Evolutionary conservation across 495 filamentous ascomycete genomes (phyloP).

Genomic region (Oidiodendron maius): DNA sequence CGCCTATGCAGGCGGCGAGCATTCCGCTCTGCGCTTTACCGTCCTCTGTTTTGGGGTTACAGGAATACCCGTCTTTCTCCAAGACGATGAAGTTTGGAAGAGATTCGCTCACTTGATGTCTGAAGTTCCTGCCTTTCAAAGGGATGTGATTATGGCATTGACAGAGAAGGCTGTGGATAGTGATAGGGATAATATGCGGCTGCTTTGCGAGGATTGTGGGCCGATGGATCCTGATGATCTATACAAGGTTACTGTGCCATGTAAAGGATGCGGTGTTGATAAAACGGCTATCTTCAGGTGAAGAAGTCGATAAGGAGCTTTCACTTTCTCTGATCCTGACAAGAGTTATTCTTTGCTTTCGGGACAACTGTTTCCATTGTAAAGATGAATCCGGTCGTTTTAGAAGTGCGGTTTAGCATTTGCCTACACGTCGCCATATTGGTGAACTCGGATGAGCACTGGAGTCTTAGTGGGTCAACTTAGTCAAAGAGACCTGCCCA

Average conservation of each 20-base stretch:
- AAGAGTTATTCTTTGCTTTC: no score
- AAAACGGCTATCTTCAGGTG: no score
- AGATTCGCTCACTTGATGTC: background rate
- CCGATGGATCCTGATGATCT: slow-evolving; percentile 1
- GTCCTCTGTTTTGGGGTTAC: slow-evolving; percentile 6
- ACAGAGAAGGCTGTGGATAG: background rate
- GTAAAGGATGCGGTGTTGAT: slow-evolving; percentile 11
- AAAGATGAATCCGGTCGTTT: no score
- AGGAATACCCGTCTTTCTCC: slow-evolving; percentile 2
- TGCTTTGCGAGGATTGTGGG: slow-evolving; percentile 16
- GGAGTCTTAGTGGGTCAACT: no score
- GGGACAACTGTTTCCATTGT: no score
- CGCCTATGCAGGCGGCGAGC: background rate
- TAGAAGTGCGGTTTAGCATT: no score
- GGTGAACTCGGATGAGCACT: no score
- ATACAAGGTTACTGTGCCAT: slow-evolving; percentile 4
- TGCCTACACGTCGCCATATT: no score
- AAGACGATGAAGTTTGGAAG: background rate
- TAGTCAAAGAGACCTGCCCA: no score
- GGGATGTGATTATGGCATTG: slow-evolving; percentile 3
- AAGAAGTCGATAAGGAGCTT: no score
- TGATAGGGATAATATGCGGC: background rate
- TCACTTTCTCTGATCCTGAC: no score
- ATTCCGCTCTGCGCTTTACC: background rate
- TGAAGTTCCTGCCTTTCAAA: slow-evolving; percentile 3